These are phyloP conservation scores for Fusarium cyanostomum DNA, from an alignment of 2,329 filamentous ascomycete species.

Conservation along the genomic window DNA sequence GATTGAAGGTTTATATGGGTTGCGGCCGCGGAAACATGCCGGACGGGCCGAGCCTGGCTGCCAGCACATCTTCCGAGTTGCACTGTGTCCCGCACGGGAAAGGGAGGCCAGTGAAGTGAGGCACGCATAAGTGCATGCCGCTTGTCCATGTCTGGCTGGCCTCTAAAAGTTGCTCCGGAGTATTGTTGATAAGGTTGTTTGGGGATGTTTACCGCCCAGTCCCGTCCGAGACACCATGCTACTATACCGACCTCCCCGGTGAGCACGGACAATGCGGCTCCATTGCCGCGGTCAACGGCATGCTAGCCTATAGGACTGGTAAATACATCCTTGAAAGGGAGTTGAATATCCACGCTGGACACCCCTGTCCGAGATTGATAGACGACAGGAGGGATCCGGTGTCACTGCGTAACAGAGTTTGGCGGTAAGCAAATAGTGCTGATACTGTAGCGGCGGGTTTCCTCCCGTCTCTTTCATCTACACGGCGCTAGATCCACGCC, in stretches of 20 bases:
- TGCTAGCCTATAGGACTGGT: neutral
- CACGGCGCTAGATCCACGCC: conserved; percentile 25
- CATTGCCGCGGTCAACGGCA: neutral
- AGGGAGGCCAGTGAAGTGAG: conserved; percentile 3
- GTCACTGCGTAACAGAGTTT: no score
- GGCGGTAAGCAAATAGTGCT: no score
- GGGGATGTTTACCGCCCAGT: neutral
- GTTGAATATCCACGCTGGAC: no score
- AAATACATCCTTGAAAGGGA: neutral
- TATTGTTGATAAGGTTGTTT: neutral
- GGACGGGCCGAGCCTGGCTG: conserved; percentile 34
- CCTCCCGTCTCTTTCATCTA: neutral
- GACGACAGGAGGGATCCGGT: no score
- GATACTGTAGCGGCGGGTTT: neutral
- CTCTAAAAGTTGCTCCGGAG: neutral
- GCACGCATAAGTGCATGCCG: conserved; percentile 14
- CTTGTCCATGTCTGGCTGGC: neutral
- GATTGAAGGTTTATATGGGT: conserved; percentile 32
- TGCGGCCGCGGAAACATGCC: conserved; percentile 18
- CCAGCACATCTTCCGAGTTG: conserved; percentile 8
- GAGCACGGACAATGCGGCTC: neutral
- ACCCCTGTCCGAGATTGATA: no score
- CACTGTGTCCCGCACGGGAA: conserved; percentile 1
- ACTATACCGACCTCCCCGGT: neutral
- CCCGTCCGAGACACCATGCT: conserved; percentile 3